Base-by-base conservation (phyloP, 164 flowering plant genomes). In the Magnolia officinalis region DNA sequence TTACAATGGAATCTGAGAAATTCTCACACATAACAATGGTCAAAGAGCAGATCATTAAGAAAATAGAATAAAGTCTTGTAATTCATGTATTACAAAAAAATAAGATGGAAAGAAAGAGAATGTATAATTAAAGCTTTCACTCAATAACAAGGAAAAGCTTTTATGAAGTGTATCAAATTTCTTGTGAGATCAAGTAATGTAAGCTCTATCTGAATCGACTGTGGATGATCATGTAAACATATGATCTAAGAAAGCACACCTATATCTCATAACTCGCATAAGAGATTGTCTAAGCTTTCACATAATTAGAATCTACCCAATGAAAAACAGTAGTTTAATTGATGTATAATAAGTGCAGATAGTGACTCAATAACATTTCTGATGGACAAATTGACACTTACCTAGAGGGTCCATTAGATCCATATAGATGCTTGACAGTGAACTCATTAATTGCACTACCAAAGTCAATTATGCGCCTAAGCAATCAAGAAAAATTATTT, bases 401-500 rank as follows among this genome's bases (percentile, higher is more conserved):
- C 99, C 97, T 88, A 23, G 99, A 91, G 71, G 99, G 98, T 61
- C 99, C 99, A 76, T 78, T 74, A 9, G 93, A 83, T 5, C 96
- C 97, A 87, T 96, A 96, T 37, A 92, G 85, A 86, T 90, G 91
- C 86, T 88, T 91, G 80, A 94, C 0, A 7, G 97, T 90, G 86
- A 87, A 91, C 58, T 87, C 91, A 83, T 96, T 94, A 69, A 96
- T 81, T 67, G 97, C 95, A 84, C 99, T 96, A 55, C 99, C 99
- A 83, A 96, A 96, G 89, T 96, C 99, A 82, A 96, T 96, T 77
- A 96, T 87, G 71, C 98, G 98, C 97, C 99, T 94, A 77, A 67
- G 82, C 29, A 71, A 71, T 55, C 72, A n/a, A 74, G 20, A 6
- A 76, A 9, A 70, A 63, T 23, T 11, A 11, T 55, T 18, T 59